Conservation (phyloP, 106 monocot genomes). For the Gastrodia elata region DNA sequence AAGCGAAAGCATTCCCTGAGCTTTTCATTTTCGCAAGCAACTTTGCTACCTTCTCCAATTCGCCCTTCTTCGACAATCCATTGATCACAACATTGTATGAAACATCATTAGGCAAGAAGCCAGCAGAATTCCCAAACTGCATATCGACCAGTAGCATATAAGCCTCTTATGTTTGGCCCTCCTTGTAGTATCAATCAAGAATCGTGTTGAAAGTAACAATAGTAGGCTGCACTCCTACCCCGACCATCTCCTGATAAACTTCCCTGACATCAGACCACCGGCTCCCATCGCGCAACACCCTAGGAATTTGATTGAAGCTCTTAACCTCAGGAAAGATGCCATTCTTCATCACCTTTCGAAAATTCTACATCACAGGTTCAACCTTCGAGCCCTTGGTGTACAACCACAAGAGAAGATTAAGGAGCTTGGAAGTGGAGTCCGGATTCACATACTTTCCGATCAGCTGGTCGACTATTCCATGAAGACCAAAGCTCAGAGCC, state of each 20-base stretch:
- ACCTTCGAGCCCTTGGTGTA: slow-evolving; percentile 54
- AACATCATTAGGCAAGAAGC: slow-evolving; percentile 48
- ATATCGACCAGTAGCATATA: slow-evolving; percentile 38
- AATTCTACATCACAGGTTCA: slow-evolving; percentile 30
- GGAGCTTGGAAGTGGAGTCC: slow-evolving; percentile 20
- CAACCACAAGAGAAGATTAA: slow-evolving; percentile 41
- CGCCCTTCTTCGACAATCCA: slow-evolving; percentile 60
- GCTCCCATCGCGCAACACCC: slow-evolving; percentile 28
- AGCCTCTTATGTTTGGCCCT: slow-evolving; percentile 45
- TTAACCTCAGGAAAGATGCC: slow-evolving; percentile 45
- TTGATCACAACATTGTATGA: slow-evolving; percentile 75
- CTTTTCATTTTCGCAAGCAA: slow-evolving; percentile 50
- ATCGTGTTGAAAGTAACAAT: slow-evolving; percentile 74
- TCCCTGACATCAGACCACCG: slow-evolving; percentile 28
- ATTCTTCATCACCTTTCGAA: slow-evolving; percentile 43
- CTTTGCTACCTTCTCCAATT: slow-evolving; percentile 46
- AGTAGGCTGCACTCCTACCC: slow-evolving; percentile 32
- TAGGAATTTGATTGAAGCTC: slow-evolving; percentile 66
- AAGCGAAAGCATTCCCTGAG: slow-evolving; percentile 33
- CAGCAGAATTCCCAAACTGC: slow-evolving; percentile 22
- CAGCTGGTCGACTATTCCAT: slow-evolving; percentile 31
- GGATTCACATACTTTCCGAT: slow-evolving; percentile 11
- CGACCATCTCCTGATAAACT: slow-evolving; percentile 42
- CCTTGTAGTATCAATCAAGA: slow-evolving; percentile 74
- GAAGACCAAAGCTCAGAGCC: slow-evolving; percentile 18